Conservation (phyloP, 805 yeast species). For the Priceomyces fermenticarens region DNA sequence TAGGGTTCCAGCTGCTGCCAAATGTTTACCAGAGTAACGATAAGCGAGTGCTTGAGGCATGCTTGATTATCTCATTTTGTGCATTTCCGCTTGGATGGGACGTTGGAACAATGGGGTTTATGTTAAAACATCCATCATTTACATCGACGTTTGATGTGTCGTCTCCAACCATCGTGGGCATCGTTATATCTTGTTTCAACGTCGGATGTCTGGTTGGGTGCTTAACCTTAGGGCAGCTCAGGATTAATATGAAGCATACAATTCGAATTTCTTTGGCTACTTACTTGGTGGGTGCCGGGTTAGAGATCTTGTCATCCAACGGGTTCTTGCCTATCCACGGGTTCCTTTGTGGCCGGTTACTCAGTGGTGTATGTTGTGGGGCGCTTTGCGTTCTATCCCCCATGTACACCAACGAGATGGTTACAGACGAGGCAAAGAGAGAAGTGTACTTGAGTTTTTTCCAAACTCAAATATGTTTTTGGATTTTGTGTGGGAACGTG, state of each 20-base stretch:
- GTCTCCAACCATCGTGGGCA: slow-evolving; percentile 14
- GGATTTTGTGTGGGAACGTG: slow-evolving; percentile 21
- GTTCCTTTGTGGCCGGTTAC: slow-evolving; percentile 15
- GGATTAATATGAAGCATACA: slow-evolving; percentile 12
- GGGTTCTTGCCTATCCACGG: slow-evolving; percentile 7
- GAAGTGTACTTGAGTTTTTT: slow-evolving; percentile 18
- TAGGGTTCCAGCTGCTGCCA: not conserved
- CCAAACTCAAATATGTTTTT: slow-evolving; percentile 21
- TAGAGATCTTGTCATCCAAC: slow-evolving; percentile 10
- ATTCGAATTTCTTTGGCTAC: slow-evolving; percentile 10
- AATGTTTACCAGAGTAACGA: not conserved
- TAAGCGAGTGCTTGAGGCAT: slow-evolving; percentile 3
- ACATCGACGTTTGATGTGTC: slow-evolving; percentile 4
- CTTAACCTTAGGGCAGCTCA: slow-evolving; percentile 9
- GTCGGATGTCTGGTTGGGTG: slow-evolving; percentile 22
- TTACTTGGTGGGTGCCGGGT: slow-evolving; percentile 16
- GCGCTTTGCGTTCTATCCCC: slow-evolving; percentile 21
- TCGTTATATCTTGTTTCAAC: slow-evolving; percentile 20
- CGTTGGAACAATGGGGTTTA: slow-evolving; percentile 19
- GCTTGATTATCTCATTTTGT: slow-evolving; percentile 11
- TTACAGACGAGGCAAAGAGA: slow-evolving; percentile 11
- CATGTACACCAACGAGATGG: slow-evolving; percentile 17
- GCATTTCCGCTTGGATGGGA: slow-evolving; percentile 27
- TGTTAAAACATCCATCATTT: slow-evolving; percentile 12
- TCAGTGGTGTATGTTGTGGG: slow-evolving; percentile 24